These are phyloP conservation scores for Russula foetens DNA, from an alignment of 768 basidiomycete genomes.

Conservation along the genomic window DNA sequence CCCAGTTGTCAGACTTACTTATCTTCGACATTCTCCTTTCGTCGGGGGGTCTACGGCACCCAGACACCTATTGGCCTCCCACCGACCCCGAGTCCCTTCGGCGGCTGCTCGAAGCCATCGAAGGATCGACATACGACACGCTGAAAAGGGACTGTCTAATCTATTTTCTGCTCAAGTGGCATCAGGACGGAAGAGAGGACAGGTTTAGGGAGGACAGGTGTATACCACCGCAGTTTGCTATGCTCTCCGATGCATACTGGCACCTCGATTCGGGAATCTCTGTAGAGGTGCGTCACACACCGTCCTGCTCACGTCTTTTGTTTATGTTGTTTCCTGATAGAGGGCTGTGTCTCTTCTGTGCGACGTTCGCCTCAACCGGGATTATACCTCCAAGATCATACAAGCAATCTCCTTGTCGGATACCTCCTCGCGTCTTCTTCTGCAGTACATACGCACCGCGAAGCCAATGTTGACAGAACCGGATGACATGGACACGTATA, in stretches of 20 bases:
- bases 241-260: conserved; percentile 83
- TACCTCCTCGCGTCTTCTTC: conserved; percentile 46
- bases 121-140: conserved; percentile 53
- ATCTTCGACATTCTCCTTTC: conserved; percentile 68
- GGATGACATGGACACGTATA: conserved; percentile 62
- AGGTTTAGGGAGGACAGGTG: conserved; percentile 44
- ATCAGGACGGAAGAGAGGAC: conserved; percentile 52
- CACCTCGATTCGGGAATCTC: conserved; percentile 64
- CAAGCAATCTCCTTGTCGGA: conserved; percentile 47
- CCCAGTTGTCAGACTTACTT: conserved; percentile 50
- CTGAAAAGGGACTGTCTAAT: conserved; percentile 76
- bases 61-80: conserved; percentile 65
- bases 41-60: conserved; percentile 51
- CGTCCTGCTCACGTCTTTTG: not conserved
- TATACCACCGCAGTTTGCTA: conserved; percentile 69
- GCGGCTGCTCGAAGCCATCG: conserved; percentile 53
- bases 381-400: conserved; percentile 72
- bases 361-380: conserved; percentile 65
- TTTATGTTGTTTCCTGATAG: conserved; percentile 29
- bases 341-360: conserved; percentile 64
- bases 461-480: conserved; percentile 65
- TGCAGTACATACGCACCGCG: conserved; percentile 67
- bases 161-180: conserved; percentile 78
- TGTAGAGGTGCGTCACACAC: conserved; percentile 43
- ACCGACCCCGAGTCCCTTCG: conserved; percentile 43